Base-by-base conservation (phyloP, 2,329 filamentous ascomycete genomes). In the Dactylonectria macrodidyma region DNA sequence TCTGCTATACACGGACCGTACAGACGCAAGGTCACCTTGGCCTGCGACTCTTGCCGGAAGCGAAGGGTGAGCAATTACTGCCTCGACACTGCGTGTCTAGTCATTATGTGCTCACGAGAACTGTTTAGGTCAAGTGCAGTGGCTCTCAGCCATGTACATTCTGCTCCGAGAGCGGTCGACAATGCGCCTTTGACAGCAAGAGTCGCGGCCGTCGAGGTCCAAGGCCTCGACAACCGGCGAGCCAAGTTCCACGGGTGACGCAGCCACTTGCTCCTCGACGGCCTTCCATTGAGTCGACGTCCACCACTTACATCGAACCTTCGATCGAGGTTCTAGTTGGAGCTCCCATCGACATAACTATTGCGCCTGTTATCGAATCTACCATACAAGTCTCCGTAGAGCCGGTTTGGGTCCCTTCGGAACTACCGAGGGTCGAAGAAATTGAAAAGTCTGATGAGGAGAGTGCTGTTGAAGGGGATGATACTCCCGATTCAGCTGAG, bases 1-100 rank as follows among this genome's bases (percentile, higher is more conserved):
- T 56, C 59, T 10, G 59, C 62, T 22, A 41, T 62, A 16, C 54
- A 58, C 51, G 58, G 64, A n/a, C 52, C 47, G 14, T 62, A 48
- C 24, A 51, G 65, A 47, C 59, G 61, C 48, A 68, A 68, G 38
- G 66, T 68, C 41, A 68, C 66, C 5, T 46, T 68, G 52, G 66
- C 66, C 22, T 68, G 66, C 46, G 57, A 68, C 12, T 44, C 46
- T 8, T 68, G 66, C 36, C 66, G 66, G 16, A 68, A 65, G 34
- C 66, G 62, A 34, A 36, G 66, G 44, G 66, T 68, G 47, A 48
- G 66, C 19, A 19, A 19, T 19, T 55, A 1, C 12, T 16, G n/a
- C 36, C 41, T n/a, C 2, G 5, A 11, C 12, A 14, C 8, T n/a
- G 41, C 16, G 41, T n/a, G 7, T 44, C 14, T 14, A 5, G 41